phyloP scores from a whole-genome alignment of 1,139 yeast genomes.

The Geotrichum europaeum region DNA sequence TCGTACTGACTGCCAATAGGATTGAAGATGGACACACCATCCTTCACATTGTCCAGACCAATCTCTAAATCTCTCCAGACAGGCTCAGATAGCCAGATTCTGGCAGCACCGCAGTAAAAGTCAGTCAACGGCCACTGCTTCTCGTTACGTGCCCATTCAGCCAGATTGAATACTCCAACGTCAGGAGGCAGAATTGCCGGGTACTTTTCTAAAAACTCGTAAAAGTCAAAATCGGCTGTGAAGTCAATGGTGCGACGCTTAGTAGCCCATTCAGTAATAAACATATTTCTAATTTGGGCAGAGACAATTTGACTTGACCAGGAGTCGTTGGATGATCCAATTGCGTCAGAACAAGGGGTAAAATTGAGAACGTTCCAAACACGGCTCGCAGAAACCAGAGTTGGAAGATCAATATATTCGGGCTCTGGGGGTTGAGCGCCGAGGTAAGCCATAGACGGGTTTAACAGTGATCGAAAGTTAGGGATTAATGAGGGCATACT shows the following conservation, averaged over 20 bases:
- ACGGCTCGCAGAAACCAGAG: slow-evolving; percentile 29
- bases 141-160: slow-evolving; percentile 35
- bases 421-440: slow-evolving; percentile 14
- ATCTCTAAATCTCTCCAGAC: slow-evolving; percentile 37
- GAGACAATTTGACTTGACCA: slow-evolving; percentile 37
- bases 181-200: slow-evolving; percentile 33
- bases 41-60: slow-evolving; percentile 25
- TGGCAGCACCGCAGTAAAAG: slow-evolving; percentile 33
- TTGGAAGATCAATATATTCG: slow-evolving; percentile 20
- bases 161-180: slow-evolving; percentile 29
- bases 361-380: slow-evolving; percentile 35
- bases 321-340: slow-evolving; percentile 25
- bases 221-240: slow-evolving; percentile 38
- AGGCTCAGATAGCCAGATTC: slow-evolving; percentile 36
- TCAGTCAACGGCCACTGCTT: slow-evolving; percentile 33
- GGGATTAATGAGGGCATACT: slow-evolving; percentile 15
- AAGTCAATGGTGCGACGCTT: slow-evolving; percentile 34
- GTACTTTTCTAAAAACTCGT: slow-evolving; percentile 36
- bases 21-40: slow-evolving; percentile 16
- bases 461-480: slow-evolving; percentile 22
- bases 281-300: slow-evolving; percentile 34
- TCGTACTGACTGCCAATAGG: slow-evolving; percentile 24
- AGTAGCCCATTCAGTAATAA: slow-evolving; percentile 36
- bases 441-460: slow-evolving; percentile 25
- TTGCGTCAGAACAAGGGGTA: slow-evolving; percentile 29